Percentiles rank a stretch among this genome's conserved stretches.
Evolutionary conservation across 345 rosid genomes (phyloP).

Genomic region (Diplotaxis tenuifolia): DNA sequence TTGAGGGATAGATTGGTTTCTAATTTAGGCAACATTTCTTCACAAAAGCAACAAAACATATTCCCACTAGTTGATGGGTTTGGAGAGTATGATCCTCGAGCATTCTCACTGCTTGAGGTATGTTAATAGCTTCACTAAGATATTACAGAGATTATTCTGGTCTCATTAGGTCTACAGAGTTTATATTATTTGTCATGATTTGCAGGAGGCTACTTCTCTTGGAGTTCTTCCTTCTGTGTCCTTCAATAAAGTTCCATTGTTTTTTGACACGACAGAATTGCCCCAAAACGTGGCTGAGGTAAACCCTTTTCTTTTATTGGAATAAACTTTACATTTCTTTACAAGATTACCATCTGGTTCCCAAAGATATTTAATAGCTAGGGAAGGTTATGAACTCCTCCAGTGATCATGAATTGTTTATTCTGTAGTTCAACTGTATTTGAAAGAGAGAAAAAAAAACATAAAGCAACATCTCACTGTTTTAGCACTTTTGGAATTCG

Average conservation of each 20-base stretch:
- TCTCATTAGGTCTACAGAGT: conserved; percentile 2
- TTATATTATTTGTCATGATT: conserved; percentile 1
- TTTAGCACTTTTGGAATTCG: neutral
- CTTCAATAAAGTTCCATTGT: conserved; percentile 57
- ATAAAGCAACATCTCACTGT: neutral
- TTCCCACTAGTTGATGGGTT: conserved; percentile 81
- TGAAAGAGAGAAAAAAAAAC: neutral
- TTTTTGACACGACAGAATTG: conserved; percentile 60
- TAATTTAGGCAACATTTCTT: conserved; percentile 51
- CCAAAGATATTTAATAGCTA: neutral
- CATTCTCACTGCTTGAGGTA: conserved; percentile 88
- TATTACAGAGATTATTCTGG: conserved; percentile 4
- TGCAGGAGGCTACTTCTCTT: conserved; percentile 79
- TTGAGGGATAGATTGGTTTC: conserved; percentile 62
- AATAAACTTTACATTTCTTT: neutral
- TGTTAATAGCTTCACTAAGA: conserved; percentile 20
- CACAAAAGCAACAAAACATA: conserved; percentile 53
- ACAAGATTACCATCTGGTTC: conserved; percentile 8
- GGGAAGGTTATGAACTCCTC: neutral
- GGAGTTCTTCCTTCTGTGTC: conserved; percentile 66
- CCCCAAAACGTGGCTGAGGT: conserved; percentile 65
- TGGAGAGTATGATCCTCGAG: conserved; percentile 95
- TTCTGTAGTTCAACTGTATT: too few species aligned
- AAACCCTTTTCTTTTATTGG: neutral
- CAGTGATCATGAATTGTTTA: neutral